Conservation (phyloP, 371 early-diverging fungal genomes). For the Mucor plumbeus region DNA sequence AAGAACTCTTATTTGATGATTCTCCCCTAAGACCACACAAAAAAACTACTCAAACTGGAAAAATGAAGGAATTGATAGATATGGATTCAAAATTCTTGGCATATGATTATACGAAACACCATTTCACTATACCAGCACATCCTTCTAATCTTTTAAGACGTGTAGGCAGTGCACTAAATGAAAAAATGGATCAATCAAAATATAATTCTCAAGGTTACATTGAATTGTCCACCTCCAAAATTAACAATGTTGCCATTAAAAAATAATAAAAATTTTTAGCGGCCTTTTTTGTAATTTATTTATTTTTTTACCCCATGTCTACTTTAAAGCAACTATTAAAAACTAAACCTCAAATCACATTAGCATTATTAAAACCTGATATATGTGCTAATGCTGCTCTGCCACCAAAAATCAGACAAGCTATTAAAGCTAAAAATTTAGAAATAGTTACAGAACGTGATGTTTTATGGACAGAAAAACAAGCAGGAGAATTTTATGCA, state of each 20-base stretch:
- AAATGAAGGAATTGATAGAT: conserved; percentile 39
- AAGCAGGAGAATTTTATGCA: conserved; percentile 69
- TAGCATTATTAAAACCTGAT: conserved; percentile 82
- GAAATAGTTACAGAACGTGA: conserved; percentile 48
- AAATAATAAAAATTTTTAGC: neutral
- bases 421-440: conserved; percentile 53
- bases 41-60: conserved; percentile 16
- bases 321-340: conserved; percentile 12
- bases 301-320: neutral
- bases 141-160: conserved; percentile 4
- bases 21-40: conserved; percentile 69
- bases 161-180: conserved; percentile 12
- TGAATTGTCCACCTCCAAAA: conserved; percentile 6
- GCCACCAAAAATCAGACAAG: conserved; percentile 42
- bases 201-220: conserved; percentile 25
- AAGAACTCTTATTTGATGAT: conserved; percentile 92
- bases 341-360: conserved; percentile 47
- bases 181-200: conserved; percentile 23
- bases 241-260: neutral
- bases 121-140: neutral
- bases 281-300: neutral
- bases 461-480: conserved; percentile 64
- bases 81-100: conserved; percentile 67
- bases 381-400: conserved; percentile 66
- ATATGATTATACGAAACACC: conserved; percentile 65